Evolutionary conservation across 2,329 filamentous ascomycete species (phyloP).

Genomic region (Ophiostoma sp.): DNA sequence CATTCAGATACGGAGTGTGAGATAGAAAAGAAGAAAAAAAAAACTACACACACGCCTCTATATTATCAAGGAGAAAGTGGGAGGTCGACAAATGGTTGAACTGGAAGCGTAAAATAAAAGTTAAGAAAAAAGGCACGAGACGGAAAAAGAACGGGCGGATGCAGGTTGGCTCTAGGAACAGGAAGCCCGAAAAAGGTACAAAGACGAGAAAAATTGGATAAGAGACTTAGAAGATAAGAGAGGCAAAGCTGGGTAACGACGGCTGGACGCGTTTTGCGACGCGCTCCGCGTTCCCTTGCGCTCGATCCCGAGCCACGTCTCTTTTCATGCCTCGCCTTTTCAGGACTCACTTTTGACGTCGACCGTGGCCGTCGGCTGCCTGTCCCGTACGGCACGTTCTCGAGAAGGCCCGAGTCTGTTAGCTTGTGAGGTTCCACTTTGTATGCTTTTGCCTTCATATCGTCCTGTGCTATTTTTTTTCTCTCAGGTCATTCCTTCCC

Average conservation of each 20-base stretch:
- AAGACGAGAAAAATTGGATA: background rate
- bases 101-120: background rate
- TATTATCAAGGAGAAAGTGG: background rate
- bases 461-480: background rate
- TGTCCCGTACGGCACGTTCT: conserved; percentile 7
- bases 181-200: background rate
- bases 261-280: conserved; percentile 5
- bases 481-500: too few relatives aligned
- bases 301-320: conserved; percentile 6
- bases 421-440: background rate
- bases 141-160: background rate
- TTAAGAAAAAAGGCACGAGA: background rate
- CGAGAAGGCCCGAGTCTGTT: conserved; percentile 14
- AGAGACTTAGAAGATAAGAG: background rate
- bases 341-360: background rate
- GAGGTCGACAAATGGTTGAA: background rate
- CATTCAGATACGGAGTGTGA: conserved; percentile 1
- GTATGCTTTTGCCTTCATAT: background rate
- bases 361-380: background rate
- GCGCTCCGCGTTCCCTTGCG: background rate
- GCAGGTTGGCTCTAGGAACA: background rate
- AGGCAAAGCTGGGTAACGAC: background rate
- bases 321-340: background rate
- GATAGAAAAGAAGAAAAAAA: too few relatives aligned
- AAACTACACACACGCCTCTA: background rate